phyloP scores from a whole-genome alignment of 2,329 filamentous ascomycete genomes.

The Monascus ruber region DNA sequence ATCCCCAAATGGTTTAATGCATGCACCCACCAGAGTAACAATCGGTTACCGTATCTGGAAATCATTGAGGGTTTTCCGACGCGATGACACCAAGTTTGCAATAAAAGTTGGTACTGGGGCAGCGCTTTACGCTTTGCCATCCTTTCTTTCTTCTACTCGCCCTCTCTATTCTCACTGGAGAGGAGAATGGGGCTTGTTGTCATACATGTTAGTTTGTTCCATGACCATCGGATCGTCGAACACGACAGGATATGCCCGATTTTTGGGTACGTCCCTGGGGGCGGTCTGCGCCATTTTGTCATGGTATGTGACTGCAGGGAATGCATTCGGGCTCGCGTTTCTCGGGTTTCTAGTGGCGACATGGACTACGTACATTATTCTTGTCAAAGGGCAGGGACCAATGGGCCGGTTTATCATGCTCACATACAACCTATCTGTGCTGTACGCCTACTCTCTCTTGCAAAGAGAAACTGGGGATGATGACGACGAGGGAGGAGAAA shows the following conservation, averaged over 20 bases:
- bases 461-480: conserved; percentile 71
- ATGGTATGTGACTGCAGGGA: conserved; percentile 67
- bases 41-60: conserved; percentile 43
- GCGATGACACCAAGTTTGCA: conserved; percentile 64
- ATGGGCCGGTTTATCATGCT: conserved; percentile 89
- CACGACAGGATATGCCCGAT: conserved; percentile 77
- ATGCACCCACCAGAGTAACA: conserved; percentile 12
- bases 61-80: conserved; percentile 44
- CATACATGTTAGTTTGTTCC: conserved; percentile 94
- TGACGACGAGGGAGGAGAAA: conserved; percentile 69
- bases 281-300: conserved; percentile 62
- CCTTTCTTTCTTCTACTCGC: conserved; percentile 68
- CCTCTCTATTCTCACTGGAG: conserved; percentile 78
- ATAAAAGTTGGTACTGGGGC: conserved; percentile 90
- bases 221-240: conserved; percentile 97
- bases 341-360: conserved; percentile 73
- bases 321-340: conserved; percentile 63
- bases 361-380: conserved; percentile 80
- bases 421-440: conserved; percentile 87
- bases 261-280: conserved; percentile 75
- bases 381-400: conserved; percentile 72
- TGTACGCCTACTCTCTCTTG: conserved; percentile 87
- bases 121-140: conserved; percentile 75
- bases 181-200: conserved; percentile 91
- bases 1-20: conserved; percentile 2